Percentiles rank a stretch among this genome's conserved stretches.
Evolutionary conservation across 306 rosid genomes (phyloP).

Genomic region (Amphicarpaea edgeworthii): DNA sequence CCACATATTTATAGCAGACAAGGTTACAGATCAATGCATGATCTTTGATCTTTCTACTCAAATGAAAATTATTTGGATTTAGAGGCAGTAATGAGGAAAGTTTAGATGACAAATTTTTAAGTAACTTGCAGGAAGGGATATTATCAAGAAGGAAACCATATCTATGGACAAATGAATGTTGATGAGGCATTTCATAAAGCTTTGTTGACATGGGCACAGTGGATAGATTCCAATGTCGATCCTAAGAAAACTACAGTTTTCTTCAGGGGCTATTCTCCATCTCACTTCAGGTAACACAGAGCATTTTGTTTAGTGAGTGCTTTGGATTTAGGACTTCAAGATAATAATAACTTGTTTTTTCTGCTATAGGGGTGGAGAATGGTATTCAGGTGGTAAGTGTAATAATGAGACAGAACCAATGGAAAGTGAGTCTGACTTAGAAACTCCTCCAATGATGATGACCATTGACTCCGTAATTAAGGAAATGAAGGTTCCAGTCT

Average conservation of each 20-base stretch:
- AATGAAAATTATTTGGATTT: constrained; percentile 25
- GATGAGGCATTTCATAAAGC: constrained; percentile 85
- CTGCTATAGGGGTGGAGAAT: constrained; percentile 79
- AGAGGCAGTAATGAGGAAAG: constrained; percentile 1
- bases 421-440: constrained; percentile 57
- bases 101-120: constrained; percentile 30
- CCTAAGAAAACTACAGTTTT: constrained; percentile 73
- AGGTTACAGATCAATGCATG: not conserved
- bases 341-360: not conserved
- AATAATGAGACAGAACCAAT: constrained; percentile 70
- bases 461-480: constrained; percentile 70
- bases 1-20: not conserved
- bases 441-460: constrained; percentile 69
- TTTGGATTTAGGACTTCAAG: constrained; percentile 3
- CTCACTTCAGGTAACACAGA: constrained; percentile 85
- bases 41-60: not conserved
- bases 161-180: constrained; percentile 77
- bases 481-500: constrained; percentile 78
- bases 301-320: constrained; percentile 22
- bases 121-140: constrained; percentile 75
- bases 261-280: constrained; percentile 88
- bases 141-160: constrained; percentile 93
- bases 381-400: constrained; percentile 92
- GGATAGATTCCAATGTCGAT: constrained; percentile 80
- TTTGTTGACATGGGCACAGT: constrained; percentile 82